phyloP scores from a whole-genome alignment of 345 rosid genomes.

The Brassica cretica region DNA sequence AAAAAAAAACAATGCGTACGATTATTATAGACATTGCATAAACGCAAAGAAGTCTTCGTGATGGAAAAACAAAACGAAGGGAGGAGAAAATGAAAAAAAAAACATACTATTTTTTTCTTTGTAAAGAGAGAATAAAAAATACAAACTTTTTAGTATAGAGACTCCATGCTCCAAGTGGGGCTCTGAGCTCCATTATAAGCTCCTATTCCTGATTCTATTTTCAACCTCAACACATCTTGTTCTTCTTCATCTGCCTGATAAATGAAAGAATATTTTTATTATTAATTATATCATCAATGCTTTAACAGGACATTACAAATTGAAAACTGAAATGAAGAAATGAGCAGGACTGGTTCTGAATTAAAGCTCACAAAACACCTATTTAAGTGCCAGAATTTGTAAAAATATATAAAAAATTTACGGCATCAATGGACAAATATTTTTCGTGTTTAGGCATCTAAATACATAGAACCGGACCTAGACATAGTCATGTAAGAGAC shows the following conservation, averaged over 20 bases:
- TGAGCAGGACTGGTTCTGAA: neutral
- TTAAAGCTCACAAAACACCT: neutral
- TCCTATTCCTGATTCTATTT: conserved; percentile 62
- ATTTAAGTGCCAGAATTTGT: neutral
- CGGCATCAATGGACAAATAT: too few relatives aligned
- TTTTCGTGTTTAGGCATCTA: too few relatives aligned
- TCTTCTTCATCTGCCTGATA: conserved; percentile 71
- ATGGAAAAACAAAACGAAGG: conserved; percentile 5
- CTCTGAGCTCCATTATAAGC: conserved; percentile 60
- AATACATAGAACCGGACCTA: too few relatives aligned
- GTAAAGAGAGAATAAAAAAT: conserved; percentile 16
- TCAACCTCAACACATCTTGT: conserved; percentile 49
- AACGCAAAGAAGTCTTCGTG: neutral
- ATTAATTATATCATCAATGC: neutral
- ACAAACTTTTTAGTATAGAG: conserved; percentile 11
- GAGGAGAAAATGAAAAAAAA: neutral
- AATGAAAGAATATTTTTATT: neutral
- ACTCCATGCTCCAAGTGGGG: conserved; percentile 52
- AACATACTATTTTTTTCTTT: neutral
- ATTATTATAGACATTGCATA: conserved; percentile 6
- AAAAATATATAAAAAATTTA: too few relatives aligned
- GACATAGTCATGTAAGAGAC: neutral
- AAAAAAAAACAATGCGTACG: neutral
- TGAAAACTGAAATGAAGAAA: conserved; percentile 6
- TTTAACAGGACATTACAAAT: neutral